Conservation (phyloP, 257 asterid species). For the Euphrasia confusa region DNA sequence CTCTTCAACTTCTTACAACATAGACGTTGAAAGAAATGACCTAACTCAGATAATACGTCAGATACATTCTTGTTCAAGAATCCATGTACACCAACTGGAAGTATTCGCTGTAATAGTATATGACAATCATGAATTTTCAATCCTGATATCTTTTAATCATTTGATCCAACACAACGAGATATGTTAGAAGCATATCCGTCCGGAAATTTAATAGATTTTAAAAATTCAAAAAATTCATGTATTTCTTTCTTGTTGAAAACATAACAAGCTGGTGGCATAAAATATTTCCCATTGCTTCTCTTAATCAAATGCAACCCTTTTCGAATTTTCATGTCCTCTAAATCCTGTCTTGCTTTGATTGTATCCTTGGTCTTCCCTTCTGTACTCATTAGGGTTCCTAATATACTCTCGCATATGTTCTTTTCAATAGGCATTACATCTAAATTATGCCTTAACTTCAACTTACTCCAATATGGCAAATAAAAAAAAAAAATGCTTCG, state of each 20-base stretch:
- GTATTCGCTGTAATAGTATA: constrained; percentile 5
- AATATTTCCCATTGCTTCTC: too few relatives aligned
- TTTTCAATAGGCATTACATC: constrained; percentile 1
- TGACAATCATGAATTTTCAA: constrained; percentile 22
- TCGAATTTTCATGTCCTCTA: too few relatives aligned
- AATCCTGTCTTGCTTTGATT: background rate
- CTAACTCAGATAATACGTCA: background rate
- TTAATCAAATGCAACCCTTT: too few relatives aligned
- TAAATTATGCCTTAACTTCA: background rate
- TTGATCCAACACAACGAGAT: background rate
- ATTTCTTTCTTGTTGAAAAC: too few relatives aligned
- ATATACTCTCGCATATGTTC: background rate
- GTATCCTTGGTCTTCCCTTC: background rate
- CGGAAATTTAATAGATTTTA: too few relatives aligned
- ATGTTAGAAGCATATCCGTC: constrained; percentile 20
- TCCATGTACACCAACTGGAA: too few relatives aligned
- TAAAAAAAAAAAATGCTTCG: background rate
- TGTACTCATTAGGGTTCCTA: background rate
- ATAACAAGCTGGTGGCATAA: too few relatives aligned
- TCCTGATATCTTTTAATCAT: constrained; percentile 6
- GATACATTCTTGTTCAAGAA: background rate
- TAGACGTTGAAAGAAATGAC: background rate
- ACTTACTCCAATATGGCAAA: background rate
- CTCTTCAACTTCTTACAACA: background rate
- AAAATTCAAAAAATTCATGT: too few relatives aligned